phyloP scores from a whole-genome alignment of 441 rosid species.

The Breynia disticha region DNA sequence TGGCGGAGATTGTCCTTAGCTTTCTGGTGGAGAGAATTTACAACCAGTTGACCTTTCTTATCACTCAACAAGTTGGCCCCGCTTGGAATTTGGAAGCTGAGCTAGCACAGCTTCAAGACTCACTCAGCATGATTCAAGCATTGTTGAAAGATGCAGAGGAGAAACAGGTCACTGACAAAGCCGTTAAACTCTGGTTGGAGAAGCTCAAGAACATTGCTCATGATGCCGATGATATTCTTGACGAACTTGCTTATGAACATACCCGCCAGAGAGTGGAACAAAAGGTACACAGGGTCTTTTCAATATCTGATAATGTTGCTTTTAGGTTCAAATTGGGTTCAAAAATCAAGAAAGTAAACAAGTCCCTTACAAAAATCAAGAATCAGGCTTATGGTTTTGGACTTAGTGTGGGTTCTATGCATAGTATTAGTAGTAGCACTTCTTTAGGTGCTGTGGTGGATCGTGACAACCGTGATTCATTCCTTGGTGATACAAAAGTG shows the following conservation, averaged over 20 bases:
- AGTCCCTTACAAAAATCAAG: neutral
- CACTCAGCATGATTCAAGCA: neutral
- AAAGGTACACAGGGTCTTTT: neutral
- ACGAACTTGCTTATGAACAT: neutral
- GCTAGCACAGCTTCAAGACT: no score
- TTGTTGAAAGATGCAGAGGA: neutral
- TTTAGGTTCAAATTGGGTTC: neutral
- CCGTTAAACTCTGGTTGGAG: neutral
- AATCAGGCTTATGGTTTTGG: neutral
- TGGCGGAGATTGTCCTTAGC: no score
- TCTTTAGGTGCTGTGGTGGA: no score
- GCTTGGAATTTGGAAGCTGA: no score
- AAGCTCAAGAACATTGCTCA: neutral
- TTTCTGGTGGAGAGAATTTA: no score
- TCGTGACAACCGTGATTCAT: neutral
- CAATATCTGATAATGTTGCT: neutral
- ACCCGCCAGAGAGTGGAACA: neutral
- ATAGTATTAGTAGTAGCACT: neutral
- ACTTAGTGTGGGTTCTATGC: neutral
- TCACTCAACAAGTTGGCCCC: no score
- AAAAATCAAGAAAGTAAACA: neutral
- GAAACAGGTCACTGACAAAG: neutral
- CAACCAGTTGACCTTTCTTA: no score
- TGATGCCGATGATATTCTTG: neutral
- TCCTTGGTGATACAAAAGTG: neutral